A percentile compares a stretch with the other conserved stretches of the same genome.
phyloP scores from a whole-genome alignment of 1,284 basidiomycete genomes.

The Ustilago hordei region DNA sequence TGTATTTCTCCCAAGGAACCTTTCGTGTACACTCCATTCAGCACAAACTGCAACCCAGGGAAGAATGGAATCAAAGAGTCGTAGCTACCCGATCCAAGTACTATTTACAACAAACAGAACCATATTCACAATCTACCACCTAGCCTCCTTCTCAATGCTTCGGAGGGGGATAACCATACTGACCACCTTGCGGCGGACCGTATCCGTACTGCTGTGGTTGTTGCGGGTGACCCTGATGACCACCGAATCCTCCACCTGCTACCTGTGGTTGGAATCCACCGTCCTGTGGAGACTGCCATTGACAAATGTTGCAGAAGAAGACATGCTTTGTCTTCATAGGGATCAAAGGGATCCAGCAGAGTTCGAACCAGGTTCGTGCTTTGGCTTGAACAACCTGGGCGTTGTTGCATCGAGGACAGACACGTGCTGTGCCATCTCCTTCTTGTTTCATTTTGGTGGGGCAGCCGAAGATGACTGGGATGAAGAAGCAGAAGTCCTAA shows the following conservation, averaged over 20 bases:
- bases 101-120: not conserved
- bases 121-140: not conserved
- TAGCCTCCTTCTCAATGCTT: slow-evolving; percentile 20
- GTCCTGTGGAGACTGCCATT: slow-evolving; percentile 61
- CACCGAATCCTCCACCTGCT: slow-evolving; percentile 42
- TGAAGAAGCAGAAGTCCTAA: slow-evolving; percentile 62
- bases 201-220: slow-evolving; percentile 56
- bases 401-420: slow-evolving; percentile 68
- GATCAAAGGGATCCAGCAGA: slow-evolving; percentile 67
- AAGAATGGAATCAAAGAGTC: not conserved
- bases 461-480: slow-evolving; percentile 67
- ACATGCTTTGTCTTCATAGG: slow-evolving; percentile 61
- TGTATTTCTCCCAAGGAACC: too few relatives aligned
- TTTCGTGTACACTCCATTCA: too few relatives aligned
- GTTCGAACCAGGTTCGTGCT: slow-evolving; percentile 65
- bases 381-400: slow-evolving; percentile 65
- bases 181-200: slow-evolving; percentile 38
- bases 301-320: slow-evolving; percentile 66
- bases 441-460: slow-evolving; percentile 67
- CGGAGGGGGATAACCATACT: slow-evolving; percentile 56
- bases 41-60: not conserved
- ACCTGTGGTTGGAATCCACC: slow-evolving; percentile 60
- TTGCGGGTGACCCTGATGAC: slow-evolving; percentile 31
- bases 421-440: slow-evolving; percentile 59
- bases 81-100: not conserved